Percentiles rank a stretch among this genome's conserved stretches.
Conservation (phyloP, 352 stramenopile species). For the Pilasporangium apinafurcum region DNA sequence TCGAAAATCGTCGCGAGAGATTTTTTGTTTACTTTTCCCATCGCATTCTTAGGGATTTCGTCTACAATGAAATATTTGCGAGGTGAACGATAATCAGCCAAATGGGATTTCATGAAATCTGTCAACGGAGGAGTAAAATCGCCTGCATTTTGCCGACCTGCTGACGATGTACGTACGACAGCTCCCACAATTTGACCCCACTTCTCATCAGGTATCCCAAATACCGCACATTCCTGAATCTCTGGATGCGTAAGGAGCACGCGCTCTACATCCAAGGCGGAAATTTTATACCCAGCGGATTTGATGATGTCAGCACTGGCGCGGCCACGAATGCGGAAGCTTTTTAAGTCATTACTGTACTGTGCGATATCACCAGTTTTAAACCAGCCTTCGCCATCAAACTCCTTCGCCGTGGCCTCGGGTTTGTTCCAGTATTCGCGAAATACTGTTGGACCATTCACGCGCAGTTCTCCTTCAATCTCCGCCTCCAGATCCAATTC, state of each 20-base stretch:
- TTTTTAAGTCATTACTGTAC: conserved; percentile 59
- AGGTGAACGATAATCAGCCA: conserved; percentile 84
- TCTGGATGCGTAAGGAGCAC: conserved; percentile 77
- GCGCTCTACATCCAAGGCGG: conserved; percentile 87
- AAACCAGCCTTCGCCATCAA: conserved; percentile 86
- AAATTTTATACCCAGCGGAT: conserved; percentile 89
- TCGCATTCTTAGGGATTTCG: conserved; percentile 88
- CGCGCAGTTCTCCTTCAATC: conserved; percentile 73
- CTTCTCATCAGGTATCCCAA: conserved; percentile 77
- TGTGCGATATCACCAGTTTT: conserved; percentile 88
- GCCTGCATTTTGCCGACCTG: conserved; percentile 4
- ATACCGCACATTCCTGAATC: conserved; percentile 80
- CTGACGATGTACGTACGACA: conserved; percentile 29
- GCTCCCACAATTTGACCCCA: conserved; percentile 80
- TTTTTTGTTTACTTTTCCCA: conserved; percentile 95
- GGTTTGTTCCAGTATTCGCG: conserved; percentile 81
- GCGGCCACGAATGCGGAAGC: conserved; percentile 85
- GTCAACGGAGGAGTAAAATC: conserved; percentile 24
- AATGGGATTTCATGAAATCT: conserved; percentile 46
- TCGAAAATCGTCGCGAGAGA: conserved; percentile 41
- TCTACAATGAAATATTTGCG: conserved; percentile 71
- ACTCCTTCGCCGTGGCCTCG: conserved; percentile 79
- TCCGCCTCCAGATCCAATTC: conserved; percentile 29
- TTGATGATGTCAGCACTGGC: conserved; percentile 92
- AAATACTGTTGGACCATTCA: conserved; percentile 85